A percentile compares a stretch with the other conserved stretches of the same genome.
Conservation (phyloP, 495 filamentous ascomycete genomes). For the Evernia prunastri region DNA sequence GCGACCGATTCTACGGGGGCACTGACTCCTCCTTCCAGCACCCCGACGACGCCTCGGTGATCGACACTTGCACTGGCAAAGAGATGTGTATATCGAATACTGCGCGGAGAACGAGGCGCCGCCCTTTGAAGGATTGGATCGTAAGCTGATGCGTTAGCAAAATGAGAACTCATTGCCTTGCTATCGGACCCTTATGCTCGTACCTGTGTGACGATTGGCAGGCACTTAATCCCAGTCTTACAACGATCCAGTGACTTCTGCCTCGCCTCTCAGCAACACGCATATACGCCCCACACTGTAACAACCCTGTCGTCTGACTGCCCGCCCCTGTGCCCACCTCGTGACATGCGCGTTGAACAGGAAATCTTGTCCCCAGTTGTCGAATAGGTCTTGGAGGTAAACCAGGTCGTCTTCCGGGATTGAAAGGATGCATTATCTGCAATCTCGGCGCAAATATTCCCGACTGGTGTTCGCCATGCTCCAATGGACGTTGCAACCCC, state of each 20-base stretch:
- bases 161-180: not conserved
- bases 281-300: not conserved
- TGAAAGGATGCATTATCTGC: not conserved
- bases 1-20: not conserved
- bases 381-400: not conserved
- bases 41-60: not conserved
- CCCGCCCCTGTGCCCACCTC: not conserved
- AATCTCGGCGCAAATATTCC: not conserved
- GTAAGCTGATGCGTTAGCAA: not conserved
- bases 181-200: not conserved
- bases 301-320: not conserved
- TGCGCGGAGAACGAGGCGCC: not conserved
- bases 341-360: not conserved
- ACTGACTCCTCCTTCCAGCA: not conserved
- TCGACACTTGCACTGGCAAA: not conserved
- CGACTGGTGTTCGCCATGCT: not conserved
- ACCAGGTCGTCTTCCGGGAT: not conserved
- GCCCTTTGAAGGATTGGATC: not conserved
- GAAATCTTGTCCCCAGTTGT: not conserved
- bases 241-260: not conserved
- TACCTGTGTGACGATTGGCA: not conserved
- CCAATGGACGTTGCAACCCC: too few relatives aligned
- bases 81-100: not conserved
- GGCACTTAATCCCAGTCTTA: not conserved
- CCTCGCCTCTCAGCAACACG: not conserved